Evolutionary conservation across 305 asterid species (phyloP), one percentile per base, ranked within the genome.

Genomic region (Striga hermonthica): DNA sequence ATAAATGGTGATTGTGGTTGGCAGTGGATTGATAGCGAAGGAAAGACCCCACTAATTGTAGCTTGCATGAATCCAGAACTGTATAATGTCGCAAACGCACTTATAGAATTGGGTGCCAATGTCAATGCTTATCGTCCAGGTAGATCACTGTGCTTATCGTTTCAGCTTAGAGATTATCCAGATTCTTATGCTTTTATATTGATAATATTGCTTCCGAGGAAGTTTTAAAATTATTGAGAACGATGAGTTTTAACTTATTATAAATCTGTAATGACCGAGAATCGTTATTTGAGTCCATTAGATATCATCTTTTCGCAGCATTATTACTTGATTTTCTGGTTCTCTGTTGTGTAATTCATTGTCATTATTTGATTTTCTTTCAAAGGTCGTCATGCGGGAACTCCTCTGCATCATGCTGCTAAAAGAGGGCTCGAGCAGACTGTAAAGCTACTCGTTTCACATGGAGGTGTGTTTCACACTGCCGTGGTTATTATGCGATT

Each of bases 381-480:
- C 64, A 57, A 74, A 93, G 99, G 97, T 58, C 90, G 83, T 12
- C 88, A 84, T 69, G 95, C 90, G 53, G 99, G 99, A 64, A 90
- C 99, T 66, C 96, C 99, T 44, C 75, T 93, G 57, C 99, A 93
- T 79, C 95, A 90, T 83, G 99, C 99, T 78, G 95, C 97, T 55
- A 86, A 86, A 84, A 84, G 97, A 74, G 96, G 97, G 53, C 97
- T 90, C 59, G 93, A 88, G 48, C 89, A 82, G 78, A 86, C 96
- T 9, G 96, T 90, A 59, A 88, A 85, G 81, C 72, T 88, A 77
- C 97, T 93, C 79, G 88, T 90, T 70, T 81, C 89, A 53, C 81
- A 82, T 78, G 91, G 97, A 88, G 99, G 99, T 90, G 39, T 65
- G 80, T 63, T 28, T 72, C 1, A 11, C 47, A 22, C 41, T 60